Evolutionary conservation across 2,329 filamentous ascomycete genomes (phyloP).

Genomic region (Scytalidium lignicola): DNA sequence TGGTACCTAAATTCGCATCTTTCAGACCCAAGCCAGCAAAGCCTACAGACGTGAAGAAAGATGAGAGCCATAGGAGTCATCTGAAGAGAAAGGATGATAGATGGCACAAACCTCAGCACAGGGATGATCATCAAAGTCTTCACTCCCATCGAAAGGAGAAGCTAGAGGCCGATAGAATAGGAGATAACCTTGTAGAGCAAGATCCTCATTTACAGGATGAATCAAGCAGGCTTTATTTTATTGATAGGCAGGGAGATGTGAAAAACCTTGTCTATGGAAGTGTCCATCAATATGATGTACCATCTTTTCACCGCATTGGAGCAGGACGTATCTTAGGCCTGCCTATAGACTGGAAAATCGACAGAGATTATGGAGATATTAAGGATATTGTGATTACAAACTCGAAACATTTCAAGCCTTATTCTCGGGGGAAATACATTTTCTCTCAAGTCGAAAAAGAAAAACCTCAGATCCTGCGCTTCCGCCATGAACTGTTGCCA

Average conservation of each 20-base stretch:
- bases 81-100: background rate
- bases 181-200: background rate
- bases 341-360: conserved; percentile 54
- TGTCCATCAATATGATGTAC: conserved; percentile 66
- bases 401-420: conserved; percentile 30
- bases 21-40: conserved; percentile 52
- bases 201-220: background rate
- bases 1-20: conserved; percentile 68
- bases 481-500: conserved; percentile 28
- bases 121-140: conserved; percentile 5
- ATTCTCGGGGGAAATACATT: conserved; percentile 38
- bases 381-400: conserved; percentile 43
- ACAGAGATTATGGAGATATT: conserved; percentile 49
- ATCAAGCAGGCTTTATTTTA: conserved; percentile 40
- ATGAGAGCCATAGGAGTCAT: background rate
- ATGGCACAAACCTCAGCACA: background rate
- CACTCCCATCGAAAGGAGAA: conserved; percentile 12
- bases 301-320: conserved; percentile 64
- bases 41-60: conserved; percentile 8
- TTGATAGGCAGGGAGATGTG: conserved; percentile 73
- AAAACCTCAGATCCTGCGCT: conserved; percentile 35
- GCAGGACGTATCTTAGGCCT: conserved; percentile 67
- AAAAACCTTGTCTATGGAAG: conserved; percentile 71
- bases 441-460: conserved; percentile 36
- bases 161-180: background rate